These are phyloP conservation scores for Spathaspora passalidarum DNA, from an alignment of 805 yeast genomes.

Conservation along the genomic window DNA sequence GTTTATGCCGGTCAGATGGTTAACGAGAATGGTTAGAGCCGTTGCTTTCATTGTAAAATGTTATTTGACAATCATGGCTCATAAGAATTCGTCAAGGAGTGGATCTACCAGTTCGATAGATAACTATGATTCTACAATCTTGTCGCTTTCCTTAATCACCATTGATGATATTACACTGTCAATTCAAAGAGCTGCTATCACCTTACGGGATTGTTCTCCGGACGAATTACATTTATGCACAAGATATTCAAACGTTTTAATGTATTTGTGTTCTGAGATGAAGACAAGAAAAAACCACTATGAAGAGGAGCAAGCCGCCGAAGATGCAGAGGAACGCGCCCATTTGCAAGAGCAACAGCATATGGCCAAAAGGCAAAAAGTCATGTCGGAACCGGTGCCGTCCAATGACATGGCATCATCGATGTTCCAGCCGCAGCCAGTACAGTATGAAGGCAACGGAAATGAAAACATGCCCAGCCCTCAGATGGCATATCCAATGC, in stretches of 20 bases:
- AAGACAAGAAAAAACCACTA: conserved; percentile 39
- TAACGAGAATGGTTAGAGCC: conserved; percentile 78
- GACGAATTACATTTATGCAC: conserved; percentile 85
- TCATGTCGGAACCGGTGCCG: neutral
- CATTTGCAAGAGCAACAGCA: neutral
- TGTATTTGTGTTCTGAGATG: conserved; percentile 76
- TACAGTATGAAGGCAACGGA: neutral
- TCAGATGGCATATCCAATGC: neutral
- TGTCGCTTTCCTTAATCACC: conserved; percentile 63
- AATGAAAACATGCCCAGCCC: neutral
- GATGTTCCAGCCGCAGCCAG: neutral
- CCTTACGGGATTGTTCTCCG: conserved; percentile 78
- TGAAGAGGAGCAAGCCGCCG: conserved; percentile 4
- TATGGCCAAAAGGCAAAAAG: conserved; percentile 2
- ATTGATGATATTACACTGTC: conserved; percentile 66
- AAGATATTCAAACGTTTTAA: conserved; percentile 70
- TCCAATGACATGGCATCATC: neutral
- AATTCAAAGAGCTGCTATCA: conserved; percentile 69
- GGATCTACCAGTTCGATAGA: conserved; percentile 11
- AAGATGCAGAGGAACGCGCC: neutral
- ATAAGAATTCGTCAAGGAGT: conserved; percentile 23
- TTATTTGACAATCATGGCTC: conserved; percentile 60
- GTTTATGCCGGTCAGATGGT: conserved; percentile 92
- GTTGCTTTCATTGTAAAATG: conserved; percentile 90
- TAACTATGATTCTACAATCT: conserved; percentile 44